A percentile compares a stretch with the other conserved stretches of the same genome.
Evolutionary conservation across 306 rosid species (phyloP).

Genomic region (Fragaria iinumae): DNA sequence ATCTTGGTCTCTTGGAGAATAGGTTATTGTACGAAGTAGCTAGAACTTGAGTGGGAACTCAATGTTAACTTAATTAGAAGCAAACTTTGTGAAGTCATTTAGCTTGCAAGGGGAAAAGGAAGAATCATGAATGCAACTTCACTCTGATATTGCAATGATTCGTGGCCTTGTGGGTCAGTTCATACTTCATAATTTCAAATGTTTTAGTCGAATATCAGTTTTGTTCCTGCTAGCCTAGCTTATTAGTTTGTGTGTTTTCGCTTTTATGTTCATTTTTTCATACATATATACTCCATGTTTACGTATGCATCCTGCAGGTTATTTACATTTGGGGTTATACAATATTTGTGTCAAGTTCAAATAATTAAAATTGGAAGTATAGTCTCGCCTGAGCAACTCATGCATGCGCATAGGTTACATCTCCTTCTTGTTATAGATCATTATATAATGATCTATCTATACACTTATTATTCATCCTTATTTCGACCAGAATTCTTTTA

Average conservation of each 20-base stretch:
- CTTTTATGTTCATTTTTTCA: background rate
- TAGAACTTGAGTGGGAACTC: background rate
- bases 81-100: background rate
- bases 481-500: no score
- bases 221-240: background rate
- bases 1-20: background rate
- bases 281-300: no score
- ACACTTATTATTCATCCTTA: no score
- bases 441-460: no score
- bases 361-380: no score
- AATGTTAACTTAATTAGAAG: background rate
- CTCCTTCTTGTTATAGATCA: no score
- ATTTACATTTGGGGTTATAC: no score
- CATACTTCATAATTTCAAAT: background rate
- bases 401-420: no score
- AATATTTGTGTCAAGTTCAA: no score
- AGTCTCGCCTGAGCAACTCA: no score
- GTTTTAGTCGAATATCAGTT: background rate
- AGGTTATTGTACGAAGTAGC: background rate
- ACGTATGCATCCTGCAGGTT: no score
- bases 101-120: background rate
- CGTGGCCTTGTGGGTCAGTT: background rate
- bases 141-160: background rate
- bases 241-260: background rate
- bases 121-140: background rate